Percentiles rank a stretch among this genome's conserved stretches.
phyloP scores from a whole-genome alignment of 768 basidiomycete species.

The Trametes coccinea region DNA sequence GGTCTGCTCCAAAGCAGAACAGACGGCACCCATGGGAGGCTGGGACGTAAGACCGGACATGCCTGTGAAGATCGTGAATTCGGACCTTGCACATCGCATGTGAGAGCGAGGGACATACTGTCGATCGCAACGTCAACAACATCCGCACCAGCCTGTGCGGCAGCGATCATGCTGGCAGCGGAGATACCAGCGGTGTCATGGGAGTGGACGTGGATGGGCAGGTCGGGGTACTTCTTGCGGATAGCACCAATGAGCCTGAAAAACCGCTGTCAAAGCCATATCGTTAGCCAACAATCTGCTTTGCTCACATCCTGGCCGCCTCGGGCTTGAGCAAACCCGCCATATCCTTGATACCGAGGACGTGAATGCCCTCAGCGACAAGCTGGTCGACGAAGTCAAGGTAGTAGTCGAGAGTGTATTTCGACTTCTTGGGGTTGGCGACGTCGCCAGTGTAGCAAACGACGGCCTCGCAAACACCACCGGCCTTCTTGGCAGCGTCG shows the following conservation, averaged over 20 bases:
- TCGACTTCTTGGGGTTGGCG: constrained; percentile 90
- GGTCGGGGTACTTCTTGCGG: constrained; percentile 92
- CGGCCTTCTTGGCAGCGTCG: constrained; percentile 99
- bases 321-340: constrained; percentile 94
- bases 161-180: constrained; percentile 94
- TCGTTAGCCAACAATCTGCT: background rate
- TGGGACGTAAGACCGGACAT: constrained; percentile 99
- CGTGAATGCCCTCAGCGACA: constrained; percentile 92
- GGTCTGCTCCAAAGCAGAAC: constrained; percentile 93
- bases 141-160: constrained; percentile 96
- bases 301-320: constrained; percentile 79
- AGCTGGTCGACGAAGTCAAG: constrained; percentile 93
- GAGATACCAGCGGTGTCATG: constrained; percentile 99
- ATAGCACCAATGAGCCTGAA: constrained; percentile 88
- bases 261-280: background rate
- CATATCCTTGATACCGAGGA: constrained; percentile 99
- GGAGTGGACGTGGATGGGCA: constrained; percentile 99
- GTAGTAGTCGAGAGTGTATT: constrained; percentile 98
- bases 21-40: constrained; percentile 98
- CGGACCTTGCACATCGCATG: constrained; percentile 5
- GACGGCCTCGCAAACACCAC: constrained; percentile 95
- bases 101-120: constrained; percentile 52
- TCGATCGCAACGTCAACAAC: constrained; percentile 98
- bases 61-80: constrained; percentile 47
- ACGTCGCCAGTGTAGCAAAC: constrained; percentile 99